Conservation (phyloP, 1,284 basidiomycete genomes). For the Pterulicium gracile region DNA sequence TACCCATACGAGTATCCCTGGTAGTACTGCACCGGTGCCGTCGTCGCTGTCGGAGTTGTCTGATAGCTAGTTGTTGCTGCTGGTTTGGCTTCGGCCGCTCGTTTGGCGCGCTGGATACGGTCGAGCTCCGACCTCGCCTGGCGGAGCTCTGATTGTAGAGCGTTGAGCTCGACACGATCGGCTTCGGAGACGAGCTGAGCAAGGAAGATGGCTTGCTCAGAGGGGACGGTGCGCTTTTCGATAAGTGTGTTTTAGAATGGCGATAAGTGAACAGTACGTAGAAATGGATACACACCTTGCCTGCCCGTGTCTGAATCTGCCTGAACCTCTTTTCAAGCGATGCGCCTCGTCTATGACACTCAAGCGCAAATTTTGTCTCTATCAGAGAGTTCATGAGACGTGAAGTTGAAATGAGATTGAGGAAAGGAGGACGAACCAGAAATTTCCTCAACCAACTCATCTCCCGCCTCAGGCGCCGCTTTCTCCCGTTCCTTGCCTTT, state of each 20-base stretch:
- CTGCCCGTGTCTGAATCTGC: constrained; percentile 37
- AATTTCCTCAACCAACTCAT: constrained; percentile 39
- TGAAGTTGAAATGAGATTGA: background rate
- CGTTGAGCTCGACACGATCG: constrained; percentile 49
- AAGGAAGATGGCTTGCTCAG: constrained; percentile 50
- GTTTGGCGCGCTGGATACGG: constrained; percentile 54
- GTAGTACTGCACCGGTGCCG: constrained; percentile 33
- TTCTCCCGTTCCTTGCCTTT: constrained; percentile 51
- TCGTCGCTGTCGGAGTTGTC: constrained; percentile 4
- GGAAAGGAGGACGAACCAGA: constrained; percentile 29
- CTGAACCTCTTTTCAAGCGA: constrained; percentile 47
- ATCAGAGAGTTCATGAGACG: constrained; percentile 4
- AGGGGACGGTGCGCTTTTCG: constrained; percentile 42
- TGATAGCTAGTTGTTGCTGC: background rate
- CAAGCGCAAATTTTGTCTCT: constrained; percentile 60
- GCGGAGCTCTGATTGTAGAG: constrained; percentile 47
- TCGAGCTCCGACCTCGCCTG: constrained; percentile 54
- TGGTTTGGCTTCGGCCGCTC: constrained; percentile 16
- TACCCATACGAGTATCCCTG: constrained; percentile 44
- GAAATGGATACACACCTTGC: constrained; percentile 34
- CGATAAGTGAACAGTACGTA: constrained; percentile 4
- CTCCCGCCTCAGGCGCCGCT: constrained; percentile 23
- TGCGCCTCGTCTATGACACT: constrained; percentile 47
- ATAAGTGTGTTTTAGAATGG: constrained; percentile 11
- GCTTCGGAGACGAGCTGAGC: constrained; percentile 51